Evolutionary conservation across 1,284 basidiomycete species (phyloP).

Genomic region (Lentinus polychrous): DNA sequence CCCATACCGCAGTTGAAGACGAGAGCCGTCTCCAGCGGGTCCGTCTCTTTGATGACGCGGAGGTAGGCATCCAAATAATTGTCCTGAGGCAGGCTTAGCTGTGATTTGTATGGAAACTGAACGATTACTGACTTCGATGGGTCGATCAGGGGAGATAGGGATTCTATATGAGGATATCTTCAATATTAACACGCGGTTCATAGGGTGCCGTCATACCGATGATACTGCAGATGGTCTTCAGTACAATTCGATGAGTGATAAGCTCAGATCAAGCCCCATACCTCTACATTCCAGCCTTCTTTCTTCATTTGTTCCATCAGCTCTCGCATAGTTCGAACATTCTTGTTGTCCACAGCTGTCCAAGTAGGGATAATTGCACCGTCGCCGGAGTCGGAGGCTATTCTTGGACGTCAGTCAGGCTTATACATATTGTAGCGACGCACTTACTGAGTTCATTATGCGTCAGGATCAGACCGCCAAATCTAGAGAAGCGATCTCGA

Average conservation of each 20-base stretch:
- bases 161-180: conserved; percentile 47
- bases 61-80: conserved; percentile 95
- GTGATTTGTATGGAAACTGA: not conserved
- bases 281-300: conserved; percentile 89
- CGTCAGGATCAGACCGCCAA: conserved; percentile 87
- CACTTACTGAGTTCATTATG: conserved; percentile 80
- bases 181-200: not conserved
- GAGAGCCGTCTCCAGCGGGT: conserved; percentile 77
- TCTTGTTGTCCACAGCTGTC: conserved; percentile 84
- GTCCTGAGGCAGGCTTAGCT: conserved; percentile 40
- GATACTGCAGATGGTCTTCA: conserved; percentile 38
- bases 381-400: conserved; percentile 62
- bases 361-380: conserved; percentile 89
- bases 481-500: conserved; percentile 36
- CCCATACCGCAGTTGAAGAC: conserved; percentile 99
- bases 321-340: conserved; percentile 85
- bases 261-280: conserved; percentile 27
- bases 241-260: not conserved
- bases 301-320: conserved; percentile 76
- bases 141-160: conserved; percentile 86
- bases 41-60: conserved; percentile 73
- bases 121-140: conserved; percentile 60
- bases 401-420: not conserved
- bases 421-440: not conserved
- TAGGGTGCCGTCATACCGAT: conserved; percentile 36